phyloP scores from a whole-genome alignment of 163 green algal species.

The Coccomyxa subellipsoidea region DNA sequence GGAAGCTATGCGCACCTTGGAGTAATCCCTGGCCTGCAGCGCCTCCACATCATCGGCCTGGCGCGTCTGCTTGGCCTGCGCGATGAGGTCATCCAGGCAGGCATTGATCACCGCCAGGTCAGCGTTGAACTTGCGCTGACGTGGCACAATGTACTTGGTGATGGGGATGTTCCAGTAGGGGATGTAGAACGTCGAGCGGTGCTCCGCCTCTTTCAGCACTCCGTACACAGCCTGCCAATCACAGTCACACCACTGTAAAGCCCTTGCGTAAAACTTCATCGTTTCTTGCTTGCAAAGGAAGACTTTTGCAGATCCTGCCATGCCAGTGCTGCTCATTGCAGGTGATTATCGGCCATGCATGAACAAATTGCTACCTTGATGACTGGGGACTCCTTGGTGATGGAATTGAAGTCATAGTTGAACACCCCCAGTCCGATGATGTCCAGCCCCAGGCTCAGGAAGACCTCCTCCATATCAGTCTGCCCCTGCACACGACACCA shows the following conservation, averaged over 20 bases:
- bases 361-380: constrained; percentile 71
- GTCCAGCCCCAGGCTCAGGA: constrained; percentile 90
- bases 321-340: too few relatives aligned
- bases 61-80: constrained; percentile 57
- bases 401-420: constrained; percentile 95
- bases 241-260: neutral
- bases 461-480: constrained; percentile 95
- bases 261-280: neutral
- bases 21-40: constrained; percentile 93
- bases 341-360: too few relatives aligned
- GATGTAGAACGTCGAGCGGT: constrained; percentile 97
- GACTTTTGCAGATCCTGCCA: too few relatives aligned
- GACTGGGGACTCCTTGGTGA: constrained; percentile 82
- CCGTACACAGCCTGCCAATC: constrained; percentile 87
- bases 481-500: neutral
- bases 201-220: constrained; percentile 95
- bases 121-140: constrained; percentile 76
- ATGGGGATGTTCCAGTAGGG: constrained; percentile 98
- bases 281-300: too few relatives aligned
- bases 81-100: constrained; percentile 83
- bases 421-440: constrained; percentile 98
- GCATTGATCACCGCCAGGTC: constrained; percentile 82
- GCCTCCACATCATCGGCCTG: constrained; percentile 83
- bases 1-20: constrained; percentile 40
- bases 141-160: constrained; percentile 71